Evolutionary conservation across 495 filamentous ascomycete genomes (phyloP), one percentile per base, ranked within the genome.

Genomic region (Penicillium pancosmium): DNA sequence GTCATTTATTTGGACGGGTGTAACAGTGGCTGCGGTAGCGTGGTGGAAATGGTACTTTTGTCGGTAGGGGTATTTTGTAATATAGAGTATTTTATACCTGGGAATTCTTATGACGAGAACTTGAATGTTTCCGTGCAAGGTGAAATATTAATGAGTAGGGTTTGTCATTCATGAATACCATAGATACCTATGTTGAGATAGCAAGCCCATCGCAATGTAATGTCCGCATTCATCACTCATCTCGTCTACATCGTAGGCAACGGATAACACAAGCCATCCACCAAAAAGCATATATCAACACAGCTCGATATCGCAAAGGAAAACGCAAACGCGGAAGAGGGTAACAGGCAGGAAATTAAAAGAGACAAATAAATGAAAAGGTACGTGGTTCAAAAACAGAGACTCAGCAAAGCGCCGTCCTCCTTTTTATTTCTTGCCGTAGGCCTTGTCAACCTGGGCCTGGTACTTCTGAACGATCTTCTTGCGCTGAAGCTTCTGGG

Each of bases 401-500:
- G 35, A 56, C 63, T 31, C 31, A 53, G 40, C 18, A 49, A 8
- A 23, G 41, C 16, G n/a, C 35, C 9, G 50, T 3, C 5, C 43
- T 49, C 15, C 33, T 52, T 50, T 61, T 70, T 72, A 76, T 60
- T 78, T 77, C 74, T 78, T 78, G 63, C 71, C 70, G 63, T 83
- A 84, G 5, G 77, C 79, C 60, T 69, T 71, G 67, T 79, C 73
- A 47, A 84, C 75, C 10, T 81, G 74, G 40, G 71, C 65, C 62
- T 78, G 61, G 71, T 76, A 79, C 52, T 71, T 75, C 54, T 59
- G 62, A 49, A 80, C 57, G 41, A 84, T 83, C 69, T 78, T 82
- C 72, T 77, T 83, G 63, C 81, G 77, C 60, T 84, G 80, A 47
- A 84, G 69, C 59, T 84, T 84, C 68, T 84, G 81, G 8, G 81